These are phyloP conservation scores for Leccinum longicurvipes DNA, from an alignment of 768 basidiomycete species.

Conservation along the genomic window DNA sequence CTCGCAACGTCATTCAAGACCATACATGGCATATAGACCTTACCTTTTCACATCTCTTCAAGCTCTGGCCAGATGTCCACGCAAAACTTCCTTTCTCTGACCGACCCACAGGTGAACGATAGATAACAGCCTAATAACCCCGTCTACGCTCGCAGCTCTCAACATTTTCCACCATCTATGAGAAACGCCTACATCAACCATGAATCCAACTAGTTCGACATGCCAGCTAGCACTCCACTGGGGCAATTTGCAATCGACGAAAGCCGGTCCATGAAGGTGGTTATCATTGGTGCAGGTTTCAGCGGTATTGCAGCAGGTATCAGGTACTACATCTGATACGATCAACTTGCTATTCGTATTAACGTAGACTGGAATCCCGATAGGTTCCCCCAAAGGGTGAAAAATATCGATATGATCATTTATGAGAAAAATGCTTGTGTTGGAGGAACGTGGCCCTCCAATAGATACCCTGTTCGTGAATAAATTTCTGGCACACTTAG, in stretches of 20 bases:
- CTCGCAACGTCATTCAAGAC: not conserved
- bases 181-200: too few relatives aligned
- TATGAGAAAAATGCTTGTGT: slow-evolving; percentile 60
- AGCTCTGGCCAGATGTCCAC: not conserved
- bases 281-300: slow-evolving; percentile 57
- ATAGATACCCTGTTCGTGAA: slow-evolving; percentile 47
- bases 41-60: not conserved
- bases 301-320: slow-evolving; percentile 60
- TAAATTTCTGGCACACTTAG: not conserved
- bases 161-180: not conserved
- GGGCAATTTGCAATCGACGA: slow-evolving; percentile 52
- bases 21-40: not conserved
- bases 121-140: not conserved
- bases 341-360: not conserved
- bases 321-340: slow-evolving; percentile 34
- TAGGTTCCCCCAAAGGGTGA: slow-evolving; percentile 51
- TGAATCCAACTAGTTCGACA: not conserved
- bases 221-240: slow-evolving; percentile 19
- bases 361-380: not conserved
- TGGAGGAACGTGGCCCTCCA: slow-evolving; percentile 61
- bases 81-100: not conserved
- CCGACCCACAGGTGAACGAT: not conserved
- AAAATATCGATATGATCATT: slow-evolving; percentile 51
- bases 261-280: slow-evolving; percentile 50
- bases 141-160: too few relatives aligned